Base-by-base conservation (phyloP, 1,284 basidiomycete species). In the Phaffia rhodozyma region DNA sequence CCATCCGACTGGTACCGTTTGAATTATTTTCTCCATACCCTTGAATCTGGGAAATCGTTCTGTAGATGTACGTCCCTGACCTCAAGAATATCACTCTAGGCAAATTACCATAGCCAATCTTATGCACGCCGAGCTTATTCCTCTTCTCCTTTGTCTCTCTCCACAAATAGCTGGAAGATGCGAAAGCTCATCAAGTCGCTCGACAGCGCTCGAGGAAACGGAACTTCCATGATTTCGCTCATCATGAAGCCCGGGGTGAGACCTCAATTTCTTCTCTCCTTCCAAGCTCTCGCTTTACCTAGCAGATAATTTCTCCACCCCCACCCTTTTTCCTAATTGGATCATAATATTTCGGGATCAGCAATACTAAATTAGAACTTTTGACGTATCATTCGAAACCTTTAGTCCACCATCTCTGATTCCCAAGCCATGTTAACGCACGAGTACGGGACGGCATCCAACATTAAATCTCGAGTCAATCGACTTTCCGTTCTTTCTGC, bases 401-500 rank as follows among this genome's bases (percentile, higher is more conserved):
- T 71, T 59, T 69, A 89, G 84, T 91, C 96, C 76, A 94, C 97
- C 84, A 89, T 98, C 75, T 93, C 93, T 57, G 87, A 93, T 70
- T 86, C 88, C 66, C 86, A 86, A 60, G 87, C 85, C 68, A 97
- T 98, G 93, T 84, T 98, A 74, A 97, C 94, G 65, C 91, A 96
- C 75, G 94, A 98, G 78, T 97, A 96, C 75, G 94, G 91, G 67
- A 93, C 91, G 13, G 92, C 92, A 21, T 96, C 92, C 68, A 98
- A 98, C 80, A 99, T 99, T 82, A 99, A 98, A 78, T 97, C 92
- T 71, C 91, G 96, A 68, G 94, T 99, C 73, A 98, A 98, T 80
- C 85, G 94, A 70, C 83, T 97, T 49, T 99, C 94, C 47, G 96
- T 98, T 30, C 82, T 98, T 58, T 91, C 94, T 55, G 96, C 96